phyloP scores from a whole-genome alignment of 345 rosid genomes.

The Brassica incana region DNA sequence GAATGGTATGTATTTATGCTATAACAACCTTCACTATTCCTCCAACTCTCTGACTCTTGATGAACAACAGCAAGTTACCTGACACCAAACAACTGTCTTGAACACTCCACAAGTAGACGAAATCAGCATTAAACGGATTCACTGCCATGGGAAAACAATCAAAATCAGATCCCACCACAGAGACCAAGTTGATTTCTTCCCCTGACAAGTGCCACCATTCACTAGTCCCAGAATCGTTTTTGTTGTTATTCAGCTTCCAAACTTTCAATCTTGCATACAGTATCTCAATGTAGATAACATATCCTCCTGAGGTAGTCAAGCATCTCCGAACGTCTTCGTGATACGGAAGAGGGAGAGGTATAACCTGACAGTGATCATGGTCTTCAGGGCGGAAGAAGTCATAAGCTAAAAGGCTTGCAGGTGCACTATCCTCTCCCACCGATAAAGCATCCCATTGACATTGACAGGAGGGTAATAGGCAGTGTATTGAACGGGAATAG shows the following conservation, averaged over 20 bases:
- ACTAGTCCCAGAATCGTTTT: not conserved
- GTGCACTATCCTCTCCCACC: not conserved
- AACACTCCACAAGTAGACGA: not conserved
- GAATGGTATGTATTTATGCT: not conserved
- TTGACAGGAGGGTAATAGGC: not conserved
- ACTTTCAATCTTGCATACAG: not conserved
- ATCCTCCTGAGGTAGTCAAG: constrained; percentile 15
- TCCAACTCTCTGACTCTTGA: not conserved
- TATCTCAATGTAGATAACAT: not conserved
- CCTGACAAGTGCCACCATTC: not conserved
- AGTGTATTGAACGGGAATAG: not conserved
- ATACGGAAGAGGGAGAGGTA: constrained; percentile 7
- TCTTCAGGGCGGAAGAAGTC: not conserved
- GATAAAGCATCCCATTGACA: constrained; percentile 4
- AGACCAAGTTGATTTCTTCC: not conserved
- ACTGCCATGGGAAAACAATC: constrained; percentile 4
- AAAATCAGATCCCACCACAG: not conserved
- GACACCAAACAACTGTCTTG: not conserved
- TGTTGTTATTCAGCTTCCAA: constrained; percentile 1
- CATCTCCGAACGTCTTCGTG: not conserved
- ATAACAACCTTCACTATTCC: not conserved
- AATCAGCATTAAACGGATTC: constrained; percentile 6
- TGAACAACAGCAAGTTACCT: not conserved
- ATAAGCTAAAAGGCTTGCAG: not conserved
- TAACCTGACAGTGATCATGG: not conserved